Conservation (phyloP, 2,329 filamentous ascomycete genomes). For the Fusarium liriodendri region DNA sequence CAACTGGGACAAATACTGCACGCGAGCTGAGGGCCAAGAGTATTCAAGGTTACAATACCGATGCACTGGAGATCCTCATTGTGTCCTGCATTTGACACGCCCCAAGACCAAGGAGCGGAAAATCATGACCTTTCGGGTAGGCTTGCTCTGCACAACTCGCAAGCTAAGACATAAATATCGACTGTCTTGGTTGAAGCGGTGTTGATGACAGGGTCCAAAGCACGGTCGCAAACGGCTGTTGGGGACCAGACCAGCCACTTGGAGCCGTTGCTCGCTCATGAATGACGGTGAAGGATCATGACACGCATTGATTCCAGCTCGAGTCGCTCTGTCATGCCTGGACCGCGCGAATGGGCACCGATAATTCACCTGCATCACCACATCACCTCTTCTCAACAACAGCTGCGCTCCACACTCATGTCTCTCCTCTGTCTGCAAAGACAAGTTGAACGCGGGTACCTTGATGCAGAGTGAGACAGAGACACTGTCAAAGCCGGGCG, state of each 20-base stretch:
- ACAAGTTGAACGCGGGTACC: constrained; percentile 7
- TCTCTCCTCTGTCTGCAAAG: not conserved
- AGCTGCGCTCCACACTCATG: not conserved
- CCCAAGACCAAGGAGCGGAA: constrained; percentile 12
- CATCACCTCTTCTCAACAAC: constrained; percentile 6
- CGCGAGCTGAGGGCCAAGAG: not conserved
- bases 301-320: not conserved
- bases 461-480: constrained; percentile 15
- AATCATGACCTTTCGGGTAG: constrained; percentile 14
- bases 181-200: constrained; percentile 21
- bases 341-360: not conserved
- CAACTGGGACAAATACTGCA: not conserved
- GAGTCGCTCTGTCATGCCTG: not conserved
- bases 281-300: constrained; percentile 28
- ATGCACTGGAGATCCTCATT: not conserved
- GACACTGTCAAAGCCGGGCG: constrained; percentile 1
- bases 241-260: constrained; percentile 10
- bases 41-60: not conserved
- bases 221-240: constrained; percentile 25
- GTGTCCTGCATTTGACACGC: constrained; percentile 12
- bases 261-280: not conserved
- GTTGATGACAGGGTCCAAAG: constrained; percentile 20
- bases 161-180: constrained; percentile 5
- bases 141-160: constrained; percentile 2
- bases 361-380: not conserved